A percentile compares a stretch with the other conserved stretches of the same genome.
Conservation (phyloP, 2,329 filamentous ascomycete genomes). For the Fusarium circinatum region DNA sequence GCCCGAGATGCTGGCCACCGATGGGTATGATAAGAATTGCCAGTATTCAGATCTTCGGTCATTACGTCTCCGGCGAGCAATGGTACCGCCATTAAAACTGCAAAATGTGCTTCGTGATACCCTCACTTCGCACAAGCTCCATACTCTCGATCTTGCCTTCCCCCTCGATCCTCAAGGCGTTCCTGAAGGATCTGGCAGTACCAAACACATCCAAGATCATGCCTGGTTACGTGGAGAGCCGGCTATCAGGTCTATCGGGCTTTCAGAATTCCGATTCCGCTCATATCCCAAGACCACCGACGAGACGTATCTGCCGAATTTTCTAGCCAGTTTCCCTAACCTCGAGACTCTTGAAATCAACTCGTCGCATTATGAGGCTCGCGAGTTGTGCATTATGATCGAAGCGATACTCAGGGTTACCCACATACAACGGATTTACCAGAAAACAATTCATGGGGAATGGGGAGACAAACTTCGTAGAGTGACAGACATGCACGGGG, state of each 20-base stretch:
- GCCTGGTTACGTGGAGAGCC: conserved; percentile 50
- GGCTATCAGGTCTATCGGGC: conserved; percentile 48
- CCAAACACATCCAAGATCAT: conserved; percentile 46
- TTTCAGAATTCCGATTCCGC: conserved; percentile 51
- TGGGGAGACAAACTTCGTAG: conserved; percentile 45
- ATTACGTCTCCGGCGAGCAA: conserved; percentile 43
- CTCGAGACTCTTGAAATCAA: conserved; percentile 51
- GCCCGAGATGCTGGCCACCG: conserved; percentile 5
- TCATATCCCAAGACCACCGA: conserved; percentile 42
- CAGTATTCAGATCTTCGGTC: conserved; percentile 44
- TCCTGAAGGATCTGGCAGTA: conserved; percentile 41
- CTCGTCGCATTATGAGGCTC: conserved; percentile 44
- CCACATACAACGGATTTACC: conserved; percentile 49
- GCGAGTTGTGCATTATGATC: conserved; percentile 46
- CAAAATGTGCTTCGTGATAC: conserved; percentile 41
- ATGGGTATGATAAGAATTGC: conserved; percentile 22
- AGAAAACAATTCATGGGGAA: conserved; percentile 45
- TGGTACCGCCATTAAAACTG: conserved; percentile 40
- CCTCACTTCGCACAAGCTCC: conserved; percentile 44
- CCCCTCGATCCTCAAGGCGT: conserved; percentile 41
- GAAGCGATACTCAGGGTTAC: conserved; percentile 47
- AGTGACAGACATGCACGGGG: conserved; percentile 38
- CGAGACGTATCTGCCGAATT: conserved; percentile 47
- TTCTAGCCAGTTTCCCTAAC: conserved; percentile 51
- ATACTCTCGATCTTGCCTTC: conserved; percentile 52